These are phyloP conservation scores for Penicillium subrubescens DNA, from an alignment of 495 filamentous ascomycete genomes.

Conservation along the genomic window DNA sequence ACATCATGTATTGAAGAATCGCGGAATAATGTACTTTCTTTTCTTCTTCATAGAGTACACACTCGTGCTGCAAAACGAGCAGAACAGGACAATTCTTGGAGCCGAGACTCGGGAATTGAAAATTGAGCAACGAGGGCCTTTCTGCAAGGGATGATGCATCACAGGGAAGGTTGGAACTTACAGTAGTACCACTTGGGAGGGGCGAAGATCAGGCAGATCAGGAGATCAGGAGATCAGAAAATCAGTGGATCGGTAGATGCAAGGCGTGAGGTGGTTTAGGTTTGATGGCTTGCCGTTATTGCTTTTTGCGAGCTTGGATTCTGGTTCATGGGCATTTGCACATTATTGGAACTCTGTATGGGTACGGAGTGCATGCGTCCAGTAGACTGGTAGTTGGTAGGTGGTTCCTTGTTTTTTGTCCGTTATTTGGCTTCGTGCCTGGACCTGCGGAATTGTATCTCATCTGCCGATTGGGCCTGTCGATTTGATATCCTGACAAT, in stretches of 20 bases:
- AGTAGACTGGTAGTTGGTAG: neutral
- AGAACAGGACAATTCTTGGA: slow-evolving; percentile 13
- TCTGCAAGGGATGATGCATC: slow-evolving; percentile 23
- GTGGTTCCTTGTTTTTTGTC: neutral
- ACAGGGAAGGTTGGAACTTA: neutral
- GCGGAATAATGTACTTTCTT: neutral
- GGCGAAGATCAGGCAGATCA: slow-evolving; percentile 6
- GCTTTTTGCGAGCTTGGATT: slow-evolving; percentile 3
- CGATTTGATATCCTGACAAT: neutral
- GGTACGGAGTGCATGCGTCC: neutral
- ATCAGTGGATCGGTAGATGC: slow-evolving; percentile 24
- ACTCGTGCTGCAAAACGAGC: neutral
- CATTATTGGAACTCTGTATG: neutral
- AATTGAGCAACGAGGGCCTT: slow-evolving; percentile 19
- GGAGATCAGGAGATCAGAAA: slow-evolving; percentile 17
- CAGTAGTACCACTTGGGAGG: neutral
- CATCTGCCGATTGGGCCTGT: neutral
- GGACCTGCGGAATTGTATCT: neutral
- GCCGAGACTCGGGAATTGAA: slow-evolving; percentile 5
- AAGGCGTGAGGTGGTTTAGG: slow-evolving; percentile 8
- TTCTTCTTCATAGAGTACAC: neutral
- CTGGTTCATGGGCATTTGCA: neutral
- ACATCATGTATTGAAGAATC: neutral
- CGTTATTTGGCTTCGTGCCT: neutral
- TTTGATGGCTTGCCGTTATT: slow-evolving; percentile 15